Base-by-base conservation (phyloP, 495 filamentous ascomycete species). In the Amniculicola lignicola region DNA sequence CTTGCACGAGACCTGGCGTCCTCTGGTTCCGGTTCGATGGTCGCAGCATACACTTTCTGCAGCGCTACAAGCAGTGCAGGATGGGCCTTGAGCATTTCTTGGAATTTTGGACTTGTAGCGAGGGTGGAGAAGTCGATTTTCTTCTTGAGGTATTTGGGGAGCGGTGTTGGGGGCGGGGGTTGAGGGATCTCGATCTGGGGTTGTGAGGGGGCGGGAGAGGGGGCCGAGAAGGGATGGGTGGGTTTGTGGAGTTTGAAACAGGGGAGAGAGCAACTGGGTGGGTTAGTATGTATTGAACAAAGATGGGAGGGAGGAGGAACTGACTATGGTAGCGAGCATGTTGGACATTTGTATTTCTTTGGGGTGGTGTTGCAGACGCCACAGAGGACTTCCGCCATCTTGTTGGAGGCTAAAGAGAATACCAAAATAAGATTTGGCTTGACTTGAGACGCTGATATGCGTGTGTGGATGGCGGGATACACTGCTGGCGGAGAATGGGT, bases 1-100 rank as follows among this genome's bases (percentile, higher is more conserved):
- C 77, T 6, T 19, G 79, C 7, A 80, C 80, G 1, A 78, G 77
- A 7, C 76, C 79, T 23, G 77, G 77, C 36, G 11, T 64, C 60
- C 10, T 64, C 61, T 2, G 60, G 59, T 2, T 59, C 59, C 6
- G 67, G 69, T 49, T 67, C 67, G 6, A 69, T 60, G 0, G 68
- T 69, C 11, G 64, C 54, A 25, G 57, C 64, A 24, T 66, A 72
- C 6, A 64, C 42, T 3, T 41, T 41, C 25, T 67, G 64, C 2
- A 70, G 59, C 16, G 65, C 48, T 10, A 42, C 31, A 12, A 65
- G 58, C 4, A 70, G 58, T 6, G 54, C 39, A 19, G 69, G 69
- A 35, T 67, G 63, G 40, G 54, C 38, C 19, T 51, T 37, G 1
- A 70, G 51, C 7, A 72, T 57, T 10, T 58, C 49, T 44, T 57